Conservation (phyloP, 176 grass and related monocot species). For the Rhipidocladum racemiflorum region DNA sequence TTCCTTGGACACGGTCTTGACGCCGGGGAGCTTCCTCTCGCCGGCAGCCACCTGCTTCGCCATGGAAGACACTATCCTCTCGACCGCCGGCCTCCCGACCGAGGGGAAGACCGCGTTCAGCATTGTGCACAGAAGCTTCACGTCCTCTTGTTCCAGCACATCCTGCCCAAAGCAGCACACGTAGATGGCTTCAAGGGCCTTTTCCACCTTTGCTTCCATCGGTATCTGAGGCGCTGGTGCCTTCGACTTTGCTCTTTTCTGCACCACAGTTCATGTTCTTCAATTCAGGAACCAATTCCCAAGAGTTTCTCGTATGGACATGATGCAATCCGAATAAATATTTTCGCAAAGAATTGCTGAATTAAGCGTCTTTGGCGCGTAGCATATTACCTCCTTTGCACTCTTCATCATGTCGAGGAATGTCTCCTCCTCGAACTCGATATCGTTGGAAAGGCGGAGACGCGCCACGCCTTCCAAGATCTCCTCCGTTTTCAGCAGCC, state of each 20-base stretch:
- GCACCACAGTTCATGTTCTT: not conserved
- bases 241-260: constrained; percentile 87
- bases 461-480: constrained; percentile 88
- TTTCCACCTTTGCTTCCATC: constrained; percentile 67
- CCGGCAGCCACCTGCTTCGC: constrained; percentile 56
- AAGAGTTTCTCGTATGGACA: not conserved
- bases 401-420: constrained; percentile 79
- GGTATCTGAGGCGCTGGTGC: constrained; percentile 51
- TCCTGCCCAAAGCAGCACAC: constrained; percentile 94
- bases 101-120: constrained; percentile 76
- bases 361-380: not conserved
- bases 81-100: constrained; percentile 52
- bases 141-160: constrained; percentile 69
- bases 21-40: constrained; percentile 51
- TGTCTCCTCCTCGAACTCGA: constrained; percentile 95
- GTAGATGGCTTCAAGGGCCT: constrained; percentile 85
- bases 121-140: constrained; percentile 52
- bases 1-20: constrained; percentile 63
- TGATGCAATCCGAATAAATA: not conserved
- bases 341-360: not conserved
- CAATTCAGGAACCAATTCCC: not conserved
- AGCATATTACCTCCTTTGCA: constrained; percentile 55
- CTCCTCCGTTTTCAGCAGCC: constrained; percentile 88
- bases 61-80: constrained; percentile 63
- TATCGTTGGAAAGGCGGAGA: constrained; percentile 95